A percentile compares a stretch with the other conserved stretches of the same genome.
Conservation (phyloP, 2,329 filamentous ascomycete species). For the Ceratocystis papillata region DNA sequence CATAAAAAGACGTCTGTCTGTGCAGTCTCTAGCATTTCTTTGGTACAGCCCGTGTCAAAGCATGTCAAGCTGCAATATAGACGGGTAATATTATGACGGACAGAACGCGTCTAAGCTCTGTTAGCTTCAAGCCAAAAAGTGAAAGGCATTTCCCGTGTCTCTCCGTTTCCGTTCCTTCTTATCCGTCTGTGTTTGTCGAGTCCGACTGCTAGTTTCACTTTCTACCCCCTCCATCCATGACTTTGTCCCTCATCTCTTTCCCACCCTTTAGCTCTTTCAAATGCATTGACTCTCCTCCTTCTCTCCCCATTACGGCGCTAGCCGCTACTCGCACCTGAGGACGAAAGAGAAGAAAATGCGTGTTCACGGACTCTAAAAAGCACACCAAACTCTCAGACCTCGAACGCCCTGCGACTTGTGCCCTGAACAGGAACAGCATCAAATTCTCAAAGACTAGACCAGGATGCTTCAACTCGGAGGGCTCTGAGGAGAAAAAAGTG, state of each 20-base stretch:
- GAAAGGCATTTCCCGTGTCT: not conserved
- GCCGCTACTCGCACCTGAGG: not conserved
- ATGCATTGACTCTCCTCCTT: not conserved
- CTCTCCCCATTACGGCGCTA: not conserved
- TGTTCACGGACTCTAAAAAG: conserved; percentile 8
- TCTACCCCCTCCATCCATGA: not conserved
- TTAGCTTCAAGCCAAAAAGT: not conserved
- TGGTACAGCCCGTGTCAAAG: not conserved
- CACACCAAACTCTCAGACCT: not conserved
- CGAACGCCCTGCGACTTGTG: not conserved
- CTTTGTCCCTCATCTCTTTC: not conserved
- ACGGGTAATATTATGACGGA: too few relatives aligned
- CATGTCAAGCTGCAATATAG: not conserved
- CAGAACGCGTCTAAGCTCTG: not conserved
- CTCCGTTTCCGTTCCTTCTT: not conserved
- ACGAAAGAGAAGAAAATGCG: not conserved
- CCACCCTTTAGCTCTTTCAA: not conserved
- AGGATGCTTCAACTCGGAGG: not conserved
- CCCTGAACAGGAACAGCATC: not conserved
- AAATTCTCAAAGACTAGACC: not conserved
- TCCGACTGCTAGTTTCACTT: not conserved
- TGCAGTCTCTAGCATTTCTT: not conserved
- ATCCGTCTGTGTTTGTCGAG: not conserved
- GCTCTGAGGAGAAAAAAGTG: not conserved
- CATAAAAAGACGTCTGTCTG: not conserved